Evolutionary conservation across 2,329 filamentous ascomycete genomes (phyloP).

Genomic region (Penicillium janthinellum): DNA sequence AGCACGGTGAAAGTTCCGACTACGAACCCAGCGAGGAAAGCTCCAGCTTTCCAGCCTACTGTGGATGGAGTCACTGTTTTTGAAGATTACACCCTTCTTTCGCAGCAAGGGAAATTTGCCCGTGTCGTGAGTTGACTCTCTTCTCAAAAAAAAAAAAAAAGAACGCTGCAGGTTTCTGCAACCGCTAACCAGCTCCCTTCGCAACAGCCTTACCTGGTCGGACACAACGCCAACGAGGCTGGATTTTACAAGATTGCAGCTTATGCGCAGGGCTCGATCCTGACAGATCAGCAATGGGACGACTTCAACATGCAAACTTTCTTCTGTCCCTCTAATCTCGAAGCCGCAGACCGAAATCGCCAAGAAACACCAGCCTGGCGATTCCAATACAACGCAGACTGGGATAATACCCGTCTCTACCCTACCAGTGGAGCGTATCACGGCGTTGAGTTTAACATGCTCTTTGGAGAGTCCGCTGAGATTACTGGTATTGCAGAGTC

Average conservation of each 20-base stretch:
- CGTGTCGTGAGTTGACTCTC: background rate
- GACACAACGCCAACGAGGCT: conserved; percentile 51
- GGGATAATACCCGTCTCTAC: conserved; percentile 52
- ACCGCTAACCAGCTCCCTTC: background rate
- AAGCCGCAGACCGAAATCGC: no score
- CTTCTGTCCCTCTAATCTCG: conserved; percentile 21
- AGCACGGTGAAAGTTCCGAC: conserved; percentile 36
- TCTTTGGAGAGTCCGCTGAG: conserved; percentile 44
- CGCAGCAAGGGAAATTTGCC: background rate
- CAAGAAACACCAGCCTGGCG: conserved; percentile 43
- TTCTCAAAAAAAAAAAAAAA: background rate
- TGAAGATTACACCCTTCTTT: conserved; percentile 37
- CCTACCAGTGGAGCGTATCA: conserved; percentile 49
- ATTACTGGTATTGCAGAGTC: conserved; percentile 43
- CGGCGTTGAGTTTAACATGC: conserved; percentile 52
- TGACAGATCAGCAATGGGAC: conserved; percentile 42
- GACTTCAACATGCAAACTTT: conserved; percentile 50
- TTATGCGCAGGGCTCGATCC: conserved; percentile 41
- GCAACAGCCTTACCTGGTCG: conserved; percentile 43
- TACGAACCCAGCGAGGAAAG: conserved; percentile 31
- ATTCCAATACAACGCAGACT: conserved; percentile 54
- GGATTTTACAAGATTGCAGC: conserved; percentile 52
- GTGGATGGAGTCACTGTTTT: conserved; percentile 47
- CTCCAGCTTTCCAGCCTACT: conserved; percentile 46
- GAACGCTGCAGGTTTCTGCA: no score